Conservation (phyloP, 352 stramenopile genomes). For the Pythium dissimile region DNA sequence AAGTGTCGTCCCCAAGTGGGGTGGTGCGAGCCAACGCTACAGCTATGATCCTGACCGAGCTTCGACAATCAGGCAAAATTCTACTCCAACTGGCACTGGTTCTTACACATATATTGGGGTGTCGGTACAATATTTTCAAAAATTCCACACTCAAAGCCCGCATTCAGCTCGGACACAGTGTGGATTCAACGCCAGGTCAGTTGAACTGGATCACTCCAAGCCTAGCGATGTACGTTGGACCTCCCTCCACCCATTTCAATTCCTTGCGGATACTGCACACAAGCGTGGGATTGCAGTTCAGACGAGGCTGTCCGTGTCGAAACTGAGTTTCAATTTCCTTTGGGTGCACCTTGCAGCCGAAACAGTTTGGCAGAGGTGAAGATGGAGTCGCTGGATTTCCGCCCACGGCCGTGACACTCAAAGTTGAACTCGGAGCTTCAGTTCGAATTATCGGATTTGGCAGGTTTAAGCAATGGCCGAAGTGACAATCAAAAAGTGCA, state of each 20-base stretch:
- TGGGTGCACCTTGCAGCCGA: background rate
- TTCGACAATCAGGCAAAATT: background rate
- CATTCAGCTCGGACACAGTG: too few relatives aligned
- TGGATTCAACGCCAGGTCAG: too few relatives aligned
- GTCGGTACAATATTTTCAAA: background rate
- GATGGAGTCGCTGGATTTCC: background rate
- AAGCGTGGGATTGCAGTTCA: background rate
- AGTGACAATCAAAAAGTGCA: slow-evolving; percentile 17
- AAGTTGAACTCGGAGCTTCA: background rate
- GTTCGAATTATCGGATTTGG: slow-evolving; percentile 8
- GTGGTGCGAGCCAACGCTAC: background rate
- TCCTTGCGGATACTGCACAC: background rate
- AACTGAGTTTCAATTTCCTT: background rate
- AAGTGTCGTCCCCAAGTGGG: background rate
- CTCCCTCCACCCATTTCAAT: background rate
- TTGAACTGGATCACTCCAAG: background rate
- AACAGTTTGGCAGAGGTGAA: background rate
- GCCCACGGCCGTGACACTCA: background rate
- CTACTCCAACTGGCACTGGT: background rate
- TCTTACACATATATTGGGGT: too few relatives aligned
- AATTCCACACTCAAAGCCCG: too few relatives aligned
- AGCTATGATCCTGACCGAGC: background rate
- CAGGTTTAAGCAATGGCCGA: slow-evolving; percentile 5
- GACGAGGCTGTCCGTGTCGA: background rate
- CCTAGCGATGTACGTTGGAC: background rate